Conservation (phyloP, 2,329 filamentous ascomycete species). For the Penicillium aurantiogriseum region DNA sequence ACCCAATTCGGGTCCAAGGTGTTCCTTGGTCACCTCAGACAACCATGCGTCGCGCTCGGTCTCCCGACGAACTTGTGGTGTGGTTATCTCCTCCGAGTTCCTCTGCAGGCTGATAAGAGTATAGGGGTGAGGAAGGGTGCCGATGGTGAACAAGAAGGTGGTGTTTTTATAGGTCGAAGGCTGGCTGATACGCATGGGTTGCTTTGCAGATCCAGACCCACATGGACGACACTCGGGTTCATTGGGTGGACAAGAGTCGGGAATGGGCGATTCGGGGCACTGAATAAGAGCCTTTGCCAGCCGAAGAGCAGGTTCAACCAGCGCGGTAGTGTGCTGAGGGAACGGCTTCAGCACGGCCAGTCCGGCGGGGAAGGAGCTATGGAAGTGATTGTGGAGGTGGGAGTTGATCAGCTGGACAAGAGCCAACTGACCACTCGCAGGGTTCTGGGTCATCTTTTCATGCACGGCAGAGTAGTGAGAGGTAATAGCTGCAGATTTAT, state of each 20-base stretch:
- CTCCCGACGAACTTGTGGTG: slow-evolving; percentile 64
- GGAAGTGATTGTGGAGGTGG: slow-evolving; percentile 83
- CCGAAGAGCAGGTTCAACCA: slow-evolving; percentile 67
- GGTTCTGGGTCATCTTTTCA: slow-evolving; percentile 58
- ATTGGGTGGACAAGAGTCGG: slow-evolving; percentile 81
- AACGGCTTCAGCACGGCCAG: slow-evolving; percentile 80
- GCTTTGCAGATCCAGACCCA: slow-evolving; percentile 60
- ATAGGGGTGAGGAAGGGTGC: slow-evolving; percentile 86
- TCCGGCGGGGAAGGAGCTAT: slow-evolving; percentile 72
- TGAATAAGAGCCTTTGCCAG: slow-evolving; percentile 73
- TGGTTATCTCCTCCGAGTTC: slow-evolving; percentile 58
- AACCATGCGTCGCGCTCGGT: slow-evolving; percentile 79
- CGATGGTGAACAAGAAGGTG: slow-evolving; percentile 74
- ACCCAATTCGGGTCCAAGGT: slow-evolving; percentile 63
- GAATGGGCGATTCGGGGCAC: slow-evolving; percentile 72
- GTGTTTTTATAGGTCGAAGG: slow-evolving; percentile 69
- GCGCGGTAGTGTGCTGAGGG: slow-evolving; percentile 68
- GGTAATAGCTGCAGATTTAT: slow-evolving; percentile 63
- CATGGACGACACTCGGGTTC: slow-evolving; percentile 71
- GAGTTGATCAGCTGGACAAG: slow-evolving; percentile 76
- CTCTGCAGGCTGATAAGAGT: slow-evolving; percentile 70
- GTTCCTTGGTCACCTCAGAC: slow-evolving; percentile 64
- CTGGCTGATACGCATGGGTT: slow-evolving; percentile 63
- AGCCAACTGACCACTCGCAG: slow-evolving; percentile 60
- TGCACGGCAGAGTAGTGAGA: slow-evolving; percentile 67